Evolutionary conservation across 371 early-diverging fungal species (phyloP), one percentile per base, ranked within the genome.

Genomic region (Syncephalastrum contaminatum): DNA sequence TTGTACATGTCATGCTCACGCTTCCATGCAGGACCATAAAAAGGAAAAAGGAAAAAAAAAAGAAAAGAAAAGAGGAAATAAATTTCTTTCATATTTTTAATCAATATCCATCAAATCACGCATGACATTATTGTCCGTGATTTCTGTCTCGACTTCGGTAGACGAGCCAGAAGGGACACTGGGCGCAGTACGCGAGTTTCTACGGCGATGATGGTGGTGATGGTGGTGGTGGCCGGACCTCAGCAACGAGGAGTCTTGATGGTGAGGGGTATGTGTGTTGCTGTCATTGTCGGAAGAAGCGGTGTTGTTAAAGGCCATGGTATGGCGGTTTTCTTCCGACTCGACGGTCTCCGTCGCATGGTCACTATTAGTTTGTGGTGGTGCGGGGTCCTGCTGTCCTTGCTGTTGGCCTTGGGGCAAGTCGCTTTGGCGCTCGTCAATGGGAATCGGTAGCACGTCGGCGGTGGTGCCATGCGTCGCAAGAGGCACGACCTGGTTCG

Each of bases 81-180:
- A 30, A 13, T 5, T 20, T 24, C 47, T 19, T 47, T 19, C 10
- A 46, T 13, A n/a, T 36, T 24, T 19, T 50, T 50, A 62, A 56
- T 62, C 62, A 18, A 56, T 53, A 30, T 62, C 62, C 62, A 62
- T 62, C 44, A 62, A 30, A 56, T 62, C 62, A 24, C 56, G 62
- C 42, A 47, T 43, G 43, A 25, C 42, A 40, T 43, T 47, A 42
- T 41, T 56, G 21, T 57, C 56, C 21, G 51, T 53, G 36, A 50
- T 51, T 44, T 65, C 65, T 7, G 54, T 58, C 27, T 65, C 65
- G 12, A 59, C 65, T 51, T 65, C 65, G 7, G 65, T 65, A 6
- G 60, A 60, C 18, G 65, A 65, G 14, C 65, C 65, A 10, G 65
- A 65, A 4, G 65, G 60, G 3, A 65, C 48, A 47, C 61, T 60